Evolutionary conservation across 352 stramenopile species (phyloP), one percentile per base, ranked within the genome.

Genomic region (Pythium aquatile): DNA sequence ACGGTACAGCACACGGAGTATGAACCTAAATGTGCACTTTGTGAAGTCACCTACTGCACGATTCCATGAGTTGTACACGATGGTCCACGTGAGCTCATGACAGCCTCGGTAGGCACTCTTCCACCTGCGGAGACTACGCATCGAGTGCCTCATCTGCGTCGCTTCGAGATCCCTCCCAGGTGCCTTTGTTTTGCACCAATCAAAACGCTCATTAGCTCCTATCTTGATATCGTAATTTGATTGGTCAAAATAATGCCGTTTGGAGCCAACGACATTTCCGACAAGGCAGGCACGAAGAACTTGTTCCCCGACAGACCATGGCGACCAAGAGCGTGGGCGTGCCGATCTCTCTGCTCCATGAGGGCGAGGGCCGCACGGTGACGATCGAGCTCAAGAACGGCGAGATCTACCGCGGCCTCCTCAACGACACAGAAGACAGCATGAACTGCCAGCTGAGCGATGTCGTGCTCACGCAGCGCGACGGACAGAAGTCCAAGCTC

Each of bases 391-490:
- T 94, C 26, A 95, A 94, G 81, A 94, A 94, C 42, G 87, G 88
- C 37, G 87, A 96, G 63, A 88, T 94, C 58, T 97, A 97, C 68
- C 81, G 85, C 46, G 88, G 88, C 5, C 75, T 93, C 56, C 66
- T 97, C 48, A 67, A 76, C 16, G 84, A 96, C 68, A 94, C 83
- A 61, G 88, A 97, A 70, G 88, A 97, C 74, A 98, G 94, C 55
- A 99, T 99, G 97, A 99, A 99, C 77, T 97, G 97, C 75, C 96
- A 97, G 71, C 75, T 99, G 16, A 97, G 87, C 33, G 90, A 98
- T 72, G 87, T 94, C 56, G 82, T 93, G 57, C 71, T 95, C 40
- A 97, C 87, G n/a, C 78, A 87, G 56, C 87, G 82, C 42, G 83
- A 97, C 72, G 87, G 88, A 7, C 78, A 92, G 68, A 91, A 92